Base-by-base conservation (phyloP, 179 eudicot species). In the Spinacia oleracea region DNA sequence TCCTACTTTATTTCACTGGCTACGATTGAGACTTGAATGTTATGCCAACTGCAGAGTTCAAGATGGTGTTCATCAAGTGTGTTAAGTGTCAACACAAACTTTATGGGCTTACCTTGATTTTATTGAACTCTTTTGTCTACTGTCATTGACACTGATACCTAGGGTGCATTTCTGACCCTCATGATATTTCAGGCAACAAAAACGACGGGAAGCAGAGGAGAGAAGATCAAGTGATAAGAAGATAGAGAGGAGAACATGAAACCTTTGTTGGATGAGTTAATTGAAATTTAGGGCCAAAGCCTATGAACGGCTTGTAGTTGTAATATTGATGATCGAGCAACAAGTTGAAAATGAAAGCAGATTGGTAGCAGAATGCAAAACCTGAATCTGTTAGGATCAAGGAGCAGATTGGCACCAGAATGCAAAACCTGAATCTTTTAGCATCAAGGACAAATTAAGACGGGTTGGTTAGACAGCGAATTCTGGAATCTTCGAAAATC, bases 161-260 rank as follows among this genome's bases (percentile, higher is more conserved):
- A 32, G 38, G 15, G 32, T 65, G 40, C 72, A 18, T 42, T 15
- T 34, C 34, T 56, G 25, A 62, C 29, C 16, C 14, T 40, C 27
- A 29, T 74, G 34, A 68, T 55, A 69, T 64, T 81, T 82, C 89
- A 95, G 98, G 90, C 93, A 90, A 86, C 98, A 93, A 79, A 91
- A 93, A 74, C 89, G 98, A 56, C 79, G 89, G 65, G 98, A 93
- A 84, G 97, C 97, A 46, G 98, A 95, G 73, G 98, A 90, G 80
- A 95, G 59, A 83, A 84, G 89, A 79, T 89, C 91, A 31, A 91
- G 90, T 83, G 98, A 94, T 78, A 91, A 59, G 81, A 94, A 81
- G 72, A 65, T 72, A 42, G 97, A 91, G 12, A 86, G 89, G 85
- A 83, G 94, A 86, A 78, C 93, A 23, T 87, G 86, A 88, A 38